Percentiles rank a stretch among this genome's conserved stretches.
Conservation (phyloP, 2,329 filamentous ascomycete genomes). For the Diaporthe caulivora region DNA sequence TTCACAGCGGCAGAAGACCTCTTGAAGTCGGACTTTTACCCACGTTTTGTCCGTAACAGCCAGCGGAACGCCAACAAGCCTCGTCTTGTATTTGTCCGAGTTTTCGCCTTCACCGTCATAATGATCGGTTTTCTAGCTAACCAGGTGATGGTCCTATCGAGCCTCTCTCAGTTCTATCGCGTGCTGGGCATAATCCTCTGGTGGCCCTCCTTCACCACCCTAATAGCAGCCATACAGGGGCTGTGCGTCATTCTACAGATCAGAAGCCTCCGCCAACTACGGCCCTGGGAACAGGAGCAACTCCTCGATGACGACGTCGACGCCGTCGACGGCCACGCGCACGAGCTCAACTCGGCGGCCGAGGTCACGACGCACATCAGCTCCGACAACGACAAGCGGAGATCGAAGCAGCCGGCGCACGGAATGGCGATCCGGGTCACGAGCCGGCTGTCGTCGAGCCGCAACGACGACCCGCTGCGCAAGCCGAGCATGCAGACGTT, state of each 20-base stretch:
- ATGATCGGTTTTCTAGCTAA: constrained; percentile 47
- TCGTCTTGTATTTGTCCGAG: constrained; percentile 48
- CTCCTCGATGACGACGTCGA: not conserved
- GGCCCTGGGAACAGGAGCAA: constrained; percentile 53
- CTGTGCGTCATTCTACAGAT: constrained; percentile 53
- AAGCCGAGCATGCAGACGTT: constrained; percentile 50
- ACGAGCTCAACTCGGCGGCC: constrained; percentile 5
- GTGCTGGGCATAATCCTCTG: constrained; percentile 49
- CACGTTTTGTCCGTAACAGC: constrained; percentile 54
- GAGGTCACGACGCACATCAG: constrained; percentile 21
- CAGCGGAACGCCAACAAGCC: constrained; percentile 54
- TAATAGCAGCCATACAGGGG: constrained; percentile 52
- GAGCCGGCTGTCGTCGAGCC: constrained; percentile 2
- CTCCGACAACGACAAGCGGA: not conserved
- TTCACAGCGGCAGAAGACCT: constrained; percentile 52
- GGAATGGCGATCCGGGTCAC: not conserved
- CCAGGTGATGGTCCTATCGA: constrained; percentile 50
- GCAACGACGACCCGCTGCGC: constrained; percentile 43
- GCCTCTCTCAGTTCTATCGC: constrained; percentile 45
- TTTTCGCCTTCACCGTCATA: constrained; percentile 43
- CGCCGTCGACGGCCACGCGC: constrained; percentile 24
- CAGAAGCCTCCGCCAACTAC: constrained; percentile 49
- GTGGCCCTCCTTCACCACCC: constrained; percentile 51
- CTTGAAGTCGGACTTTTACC: constrained; percentile 53
- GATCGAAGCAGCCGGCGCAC: constrained; percentile 3